These are phyloP conservation scores for Lolium perenne DNA, from an alignment of 176 grass and related monocot species.

Conservation along the genomic window DNA sequence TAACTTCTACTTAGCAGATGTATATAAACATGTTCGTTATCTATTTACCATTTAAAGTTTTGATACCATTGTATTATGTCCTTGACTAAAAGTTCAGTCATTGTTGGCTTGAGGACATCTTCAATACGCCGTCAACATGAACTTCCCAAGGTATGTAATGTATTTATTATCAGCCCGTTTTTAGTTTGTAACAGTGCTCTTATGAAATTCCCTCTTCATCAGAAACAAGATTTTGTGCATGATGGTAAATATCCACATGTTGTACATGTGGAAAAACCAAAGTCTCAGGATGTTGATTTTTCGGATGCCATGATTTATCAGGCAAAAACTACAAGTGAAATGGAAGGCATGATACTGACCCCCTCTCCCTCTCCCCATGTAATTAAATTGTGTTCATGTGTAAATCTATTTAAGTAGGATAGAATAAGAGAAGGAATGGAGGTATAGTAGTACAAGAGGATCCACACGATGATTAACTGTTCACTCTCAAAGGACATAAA, in stretches of 20 bases:
- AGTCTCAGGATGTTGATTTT: conserved; percentile 56
- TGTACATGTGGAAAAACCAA: conserved; percentile 70
- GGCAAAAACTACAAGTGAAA: conserved; percentile 68
- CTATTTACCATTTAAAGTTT: conserved; percentile 34
- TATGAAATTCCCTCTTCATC: conserved; percentile 50
- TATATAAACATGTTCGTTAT: conserved; percentile 16
- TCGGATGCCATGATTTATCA: conserved; percentile 59
- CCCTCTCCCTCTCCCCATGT: not conserved
- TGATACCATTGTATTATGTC: not conserved
- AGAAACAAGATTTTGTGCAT: conserved; percentile 66
- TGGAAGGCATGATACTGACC: conserved; percentile 70
- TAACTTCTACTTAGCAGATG: conserved; percentile 15
- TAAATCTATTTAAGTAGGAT: not conserved
- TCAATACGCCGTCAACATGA: conserved; percentile 79
- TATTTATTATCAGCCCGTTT: conserved; percentile 19
- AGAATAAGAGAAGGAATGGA: not conserved
- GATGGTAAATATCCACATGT: conserved; percentile 78
- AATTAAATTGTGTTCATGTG: not conserved
- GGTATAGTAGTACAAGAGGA: not conserved
- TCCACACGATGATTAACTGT: not conserved
- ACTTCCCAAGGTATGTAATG: conserved; percentile 84
- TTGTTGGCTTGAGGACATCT: conserved; percentile 93
- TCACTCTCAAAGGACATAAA: conserved; percentile 13
- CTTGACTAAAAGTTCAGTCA: conserved; percentile 75
- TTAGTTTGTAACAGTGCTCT: conserved; percentile 25